Base-by-base conservation (phyloP, 176 grass and related monocot genomes). In the Rhynchospora tenuis region DNA sequence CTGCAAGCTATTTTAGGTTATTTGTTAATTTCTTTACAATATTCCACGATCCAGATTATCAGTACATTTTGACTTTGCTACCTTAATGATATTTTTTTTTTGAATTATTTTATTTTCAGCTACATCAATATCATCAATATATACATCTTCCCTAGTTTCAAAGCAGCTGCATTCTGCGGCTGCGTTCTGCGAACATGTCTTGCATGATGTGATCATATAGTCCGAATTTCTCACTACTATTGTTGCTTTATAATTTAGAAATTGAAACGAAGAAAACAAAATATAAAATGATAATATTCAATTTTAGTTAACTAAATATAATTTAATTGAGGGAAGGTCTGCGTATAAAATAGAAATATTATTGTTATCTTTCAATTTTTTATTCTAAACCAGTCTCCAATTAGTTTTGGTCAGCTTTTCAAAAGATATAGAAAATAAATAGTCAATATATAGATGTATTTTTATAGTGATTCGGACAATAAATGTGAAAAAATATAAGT, bases 31-130 rank as follows among this genome's bases (percentile, higher is more conserved):
- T 19, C 12, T 31, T 77, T 6, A 31, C 51, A 55, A 77, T 26
- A 77, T 77, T 55, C 73, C 29, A 56, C 15, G 26, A 56, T 54
- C 24, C 73, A 55, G 50, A 56, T 55, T 56, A 50, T 56, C 73
- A 56, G 50, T 77, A n/a, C 19, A 2, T 71, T 45, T 52, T 77
- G 50, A 77, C 73, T 77, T 77, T 56, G 13, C 73, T 31, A 77
- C 50, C 23, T 47, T 24, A 29, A 54, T 33, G 27, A 31, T 77
- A 77, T 77, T 31, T 77, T 68, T 54, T 54, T 54, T 51, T 74
- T 9, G 9, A 51, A 54, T 8, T 24, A 23, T 61, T 74, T 20
- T 16, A 26, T 71, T 46, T 71, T 48, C 43, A 24, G 19, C 9
- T 20, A 12, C 7, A 1, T 19, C 27, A 56, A 76, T 56, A 52